These are phyloP conservation scores for Starmera amethionina DNA, from an alignment of 805 yeast species.

Conservation along the genomic window DNA sequence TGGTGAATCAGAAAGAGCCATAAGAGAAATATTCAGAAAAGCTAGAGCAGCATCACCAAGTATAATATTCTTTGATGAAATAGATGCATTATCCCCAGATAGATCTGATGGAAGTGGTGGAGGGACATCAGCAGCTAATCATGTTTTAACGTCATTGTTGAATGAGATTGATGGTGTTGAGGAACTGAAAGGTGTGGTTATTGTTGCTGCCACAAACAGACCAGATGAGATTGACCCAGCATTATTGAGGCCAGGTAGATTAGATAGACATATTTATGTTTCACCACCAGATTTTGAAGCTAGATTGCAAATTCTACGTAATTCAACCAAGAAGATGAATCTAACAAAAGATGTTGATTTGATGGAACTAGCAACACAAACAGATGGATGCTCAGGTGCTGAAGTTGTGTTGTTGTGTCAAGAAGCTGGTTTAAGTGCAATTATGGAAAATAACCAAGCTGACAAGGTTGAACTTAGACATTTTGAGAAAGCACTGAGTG, in stretches of 20 bases:
- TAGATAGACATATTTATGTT: constrained; percentile 89
- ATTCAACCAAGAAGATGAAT: constrained; percentile 59
- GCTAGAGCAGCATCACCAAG: constrained; percentile 95
- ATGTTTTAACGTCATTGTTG: constrained; percentile 81
- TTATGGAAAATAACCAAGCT: constrained; percentile 64
- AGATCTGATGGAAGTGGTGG: constrained; percentile 45
- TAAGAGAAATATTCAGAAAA: constrained; percentile 86
- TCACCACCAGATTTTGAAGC: constrained; percentile 85
- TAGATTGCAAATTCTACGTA: constrained; percentile 64
- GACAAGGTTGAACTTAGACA: constrained; percentile 49
- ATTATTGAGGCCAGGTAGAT: constrained; percentile 86
- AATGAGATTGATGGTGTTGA: constrained; percentile 98
- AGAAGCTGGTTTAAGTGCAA: constrained; percentile 92
- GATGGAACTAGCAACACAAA: constrained; percentile 41
- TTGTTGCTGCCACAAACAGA: constrained; percentile 93
- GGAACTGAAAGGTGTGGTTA: constrained; percentile 84
- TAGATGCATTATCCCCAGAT: constrained; percentile 82
- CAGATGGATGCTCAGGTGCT: constrained; percentile 96
- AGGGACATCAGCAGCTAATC: constrained; percentile 62
- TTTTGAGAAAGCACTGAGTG: constrained; percentile 59
- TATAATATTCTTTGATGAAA: constrained; percentile 91
- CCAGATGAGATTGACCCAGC: constrained; percentile 94
- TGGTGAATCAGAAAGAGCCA: constrained; percentile 89
- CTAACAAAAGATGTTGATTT: constrained; percentile 40
- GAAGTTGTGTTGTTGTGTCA: constrained; percentile 88